phyloP scores from a whole-genome alignment of 2,329 filamentous ascomycete genomes.

The Dactylellina drechsleri region DNA sequence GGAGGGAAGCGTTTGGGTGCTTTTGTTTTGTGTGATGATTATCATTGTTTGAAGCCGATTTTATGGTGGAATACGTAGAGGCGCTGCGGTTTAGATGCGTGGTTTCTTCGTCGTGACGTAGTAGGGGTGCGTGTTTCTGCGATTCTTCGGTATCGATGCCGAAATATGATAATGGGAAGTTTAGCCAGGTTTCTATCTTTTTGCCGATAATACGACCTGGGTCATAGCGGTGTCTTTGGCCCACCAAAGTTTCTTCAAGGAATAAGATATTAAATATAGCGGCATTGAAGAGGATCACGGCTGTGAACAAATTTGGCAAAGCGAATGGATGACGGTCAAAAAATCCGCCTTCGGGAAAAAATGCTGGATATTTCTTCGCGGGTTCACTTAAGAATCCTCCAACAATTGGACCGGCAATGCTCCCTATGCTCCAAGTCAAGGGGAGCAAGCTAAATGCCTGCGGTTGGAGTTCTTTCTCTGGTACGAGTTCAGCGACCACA shows the following conservation, averaged over 20 bases:
- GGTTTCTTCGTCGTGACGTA: constrained; percentile 60
- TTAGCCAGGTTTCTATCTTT: constrained; percentile 67
- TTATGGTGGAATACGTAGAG: constrained; percentile 11
- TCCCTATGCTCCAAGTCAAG: constrained; percentile 85
- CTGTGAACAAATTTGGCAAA: constrained; percentile 83
- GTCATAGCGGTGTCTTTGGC: constrained; percentile 74
- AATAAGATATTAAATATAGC: constrained; percentile 80
- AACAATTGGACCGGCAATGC: constrained; percentile 84
- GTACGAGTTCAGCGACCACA: constrained; percentile 92
- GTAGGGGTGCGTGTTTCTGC: constrained; percentile 56
- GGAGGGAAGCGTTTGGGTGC: constrained; percentile 21
- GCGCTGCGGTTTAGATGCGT: constrained; percentile 57
- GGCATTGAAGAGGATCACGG: constrained; percentile 79
- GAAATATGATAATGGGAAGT: constrained; percentile 13
- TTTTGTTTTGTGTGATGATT: constrained; percentile 59
- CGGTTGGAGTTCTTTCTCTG: constrained; percentile 81
- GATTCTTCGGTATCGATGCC: neutral
- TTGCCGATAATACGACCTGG: constrained; percentile 79
- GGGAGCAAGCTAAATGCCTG: constrained; percentile 94
- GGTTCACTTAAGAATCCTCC: constrained; percentile 88
- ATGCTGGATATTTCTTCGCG: constrained; percentile 74
- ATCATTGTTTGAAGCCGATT: constrained; percentile 4
- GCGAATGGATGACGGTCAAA: constrained; percentile 82
- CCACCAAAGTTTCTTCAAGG: constrained; percentile 83
- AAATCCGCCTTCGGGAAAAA: constrained; percentile 75